Base-by-base conservation (phyloP, 192 early-diverging fungal genomes). In the Coemansia guatemalensis region DNA sequence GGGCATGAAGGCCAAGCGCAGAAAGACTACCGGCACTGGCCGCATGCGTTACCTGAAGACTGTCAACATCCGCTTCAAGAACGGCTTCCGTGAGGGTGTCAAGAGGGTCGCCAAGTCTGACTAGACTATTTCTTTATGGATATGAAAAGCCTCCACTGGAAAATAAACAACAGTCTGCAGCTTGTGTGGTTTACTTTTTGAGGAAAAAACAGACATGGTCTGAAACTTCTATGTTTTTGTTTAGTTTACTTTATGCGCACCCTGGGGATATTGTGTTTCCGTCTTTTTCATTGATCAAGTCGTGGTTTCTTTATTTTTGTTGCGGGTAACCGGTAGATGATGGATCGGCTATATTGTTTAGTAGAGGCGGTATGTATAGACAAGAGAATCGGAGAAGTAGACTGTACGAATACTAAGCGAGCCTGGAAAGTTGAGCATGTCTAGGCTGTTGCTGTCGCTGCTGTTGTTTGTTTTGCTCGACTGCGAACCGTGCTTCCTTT, bases 11-110 rank as follows among this genome's bases (percentile, higher is more conserved):
- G 93, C 87, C 71, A 88, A 91, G 85, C 88, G 96, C 70, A 93
- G 97, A 90, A 97, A 98, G 93, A 97, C 97, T 67, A 98, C 95
- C 81, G 97, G 97, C 79, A 98, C 95, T 65, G 97, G 97, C 66
- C 90, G 97, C 79, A 96, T 96, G 94, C 86, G 89, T 47, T 86
- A 99, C 93, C 84, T 99, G 82, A 95, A 94, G 88, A 87, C 84
- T 74, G 82, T 99, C 50, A 82, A 91, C 76, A 84, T 92, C 63
- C 90, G 95, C 66, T 94, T 93, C 90, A 97, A 95, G 90, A 99
- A 97, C 88, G 95, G 94, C 68, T 99, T 99, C 93, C 89, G 95
- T 81, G 88, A 90, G 78, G 88, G 88, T 52, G 57, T 44, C 61
- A 71, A 68, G 66, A 56, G 56, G 55, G 54, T 50, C 17, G 56